Evolutionary conservation across 768 basidiomycete genomes (phyloP), one percentile per base, ranked within the genome.

Genomic region (Cystofilobasidium ferigula): DNA sequence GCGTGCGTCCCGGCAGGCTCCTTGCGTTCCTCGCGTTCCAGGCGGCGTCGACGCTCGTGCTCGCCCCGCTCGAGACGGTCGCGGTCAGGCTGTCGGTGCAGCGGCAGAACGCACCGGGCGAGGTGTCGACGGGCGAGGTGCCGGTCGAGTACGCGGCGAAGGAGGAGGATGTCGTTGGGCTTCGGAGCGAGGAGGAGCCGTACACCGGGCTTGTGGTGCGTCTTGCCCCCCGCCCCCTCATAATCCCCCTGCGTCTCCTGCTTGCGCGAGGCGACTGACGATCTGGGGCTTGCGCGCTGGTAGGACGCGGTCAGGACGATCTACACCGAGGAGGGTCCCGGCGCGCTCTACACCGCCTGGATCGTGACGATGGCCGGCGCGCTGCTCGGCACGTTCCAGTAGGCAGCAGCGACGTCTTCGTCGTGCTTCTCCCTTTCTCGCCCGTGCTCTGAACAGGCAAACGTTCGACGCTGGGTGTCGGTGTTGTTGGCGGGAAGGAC

Each of bases 61-160:
- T 67, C 3, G 59, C 57, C n/a, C 65, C 65, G 35, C 65, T 67
- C 35, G 65, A 67, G 47, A 54, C 57, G 20, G 38, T 67, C 47
- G 65, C 65, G 22, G 59, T 61, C 32, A 48, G 65, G 1, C 61
- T 67, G 22, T 67, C 65, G 34, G 40, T 67, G 28, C 65, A 67
- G 30, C 59, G 65, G 1, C 48, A 67, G 13, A 54, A 67, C 51
- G 51, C 42, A 14, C 40, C 59, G 14, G 60, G 60, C 14, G 53
- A 60, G 34, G 3, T 35, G 16, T 36, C 53, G 10, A 57, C 54
- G 14, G 60, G 45, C 40, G 36, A 61, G 5, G 20, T 61, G 14
- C 65, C 65, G 3, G 24, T 35, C 10, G 24, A 48, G 51, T 62
- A 67, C 36, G 65, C 65, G 12, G 65, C 60, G 16, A 43, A 61